Evolutionary conservation across 495 filamentous ascomycete species (phyloP).

Genomic region (Aspergillus nidulans): DNA sequence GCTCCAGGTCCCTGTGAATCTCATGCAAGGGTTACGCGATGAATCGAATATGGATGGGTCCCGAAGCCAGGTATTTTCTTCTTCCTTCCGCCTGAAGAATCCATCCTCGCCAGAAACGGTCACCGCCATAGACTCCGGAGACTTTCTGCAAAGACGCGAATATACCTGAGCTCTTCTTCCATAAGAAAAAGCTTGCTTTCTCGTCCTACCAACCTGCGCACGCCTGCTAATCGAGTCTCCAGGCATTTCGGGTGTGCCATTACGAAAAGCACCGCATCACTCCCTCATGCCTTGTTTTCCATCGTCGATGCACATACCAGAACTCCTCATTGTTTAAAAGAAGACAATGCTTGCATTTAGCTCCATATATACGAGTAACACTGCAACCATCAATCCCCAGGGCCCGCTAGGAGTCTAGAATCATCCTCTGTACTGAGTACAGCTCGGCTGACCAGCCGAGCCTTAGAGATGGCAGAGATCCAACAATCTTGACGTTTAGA

Average conservation of each 20-base stretch:
- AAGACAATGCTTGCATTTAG: not conserved
- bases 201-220: not conserved
- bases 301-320: not conserved
- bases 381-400: too few species aligned
- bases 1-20: conserved; percentile 1
- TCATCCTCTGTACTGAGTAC: too few species aligned
- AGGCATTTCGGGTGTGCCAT: not conserved
- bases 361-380: not conserved
- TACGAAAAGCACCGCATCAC: not conserved
- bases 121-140: not conserved
- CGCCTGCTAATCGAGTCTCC: not conserved
- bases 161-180: not conserved
- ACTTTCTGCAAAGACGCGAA: not conserved
- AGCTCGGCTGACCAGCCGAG: too few species aligned
- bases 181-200: not conserved
- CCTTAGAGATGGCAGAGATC: too few species aligned
- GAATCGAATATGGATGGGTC: conserved; percentile 12
- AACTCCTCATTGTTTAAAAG: not conserved
- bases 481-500: too few species aligned
- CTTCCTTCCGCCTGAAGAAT: conserved; percentile 6
- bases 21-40: conserved; percentile 22
- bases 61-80: conserved; percentile 1
- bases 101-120: not conserved
- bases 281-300: too few species aligned
- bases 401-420: too few species aligned